Percentiles rank a stretch among this genome's conserved stretches.
Evolutionary conservation across 2,329 filamentous ascomycete genomes (phyloP).

Genomic region (Penicillium polonicum): DNA sequence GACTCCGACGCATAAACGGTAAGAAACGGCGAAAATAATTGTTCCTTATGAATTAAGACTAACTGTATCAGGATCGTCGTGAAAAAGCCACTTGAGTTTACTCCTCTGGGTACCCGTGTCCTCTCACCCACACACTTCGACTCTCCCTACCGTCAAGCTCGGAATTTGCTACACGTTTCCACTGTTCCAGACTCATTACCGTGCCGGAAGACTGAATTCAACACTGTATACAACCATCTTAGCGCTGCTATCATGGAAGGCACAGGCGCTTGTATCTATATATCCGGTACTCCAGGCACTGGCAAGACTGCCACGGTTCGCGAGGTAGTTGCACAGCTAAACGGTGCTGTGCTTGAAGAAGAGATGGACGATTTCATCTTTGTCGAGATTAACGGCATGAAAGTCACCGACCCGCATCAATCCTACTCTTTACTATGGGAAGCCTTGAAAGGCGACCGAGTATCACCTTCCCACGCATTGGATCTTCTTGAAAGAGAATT

Average conservation of each 20-base stretch:
- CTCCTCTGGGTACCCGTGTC: constrained; percentile 83
- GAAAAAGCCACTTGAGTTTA: constrained; percentile 92
- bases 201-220: constrained; percentile 89
- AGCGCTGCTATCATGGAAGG: constrained; percentile 93
- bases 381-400: constrained; percentile 99
- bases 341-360: constrained; percentile 81
- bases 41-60: constrained; percentile 19
- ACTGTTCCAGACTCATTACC: constrained; percentile 86
- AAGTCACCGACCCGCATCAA: constrained; percentile 96
- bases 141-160: constrained; percentile 85
- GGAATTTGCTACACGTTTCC: constrained; percentile 86
- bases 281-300: constrained; percentile 96
- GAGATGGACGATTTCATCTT: constrained; percentile 98
- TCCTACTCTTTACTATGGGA: constrained; percentile 96
- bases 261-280: constrained; percentile 95
- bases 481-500: constrained; percentile 92
- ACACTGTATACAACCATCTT: constrained; percentile 86
- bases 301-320: constrained; percentile 97
- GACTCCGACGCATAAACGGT: constrained; percentile 65
- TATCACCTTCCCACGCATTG: constrained; percentile 86
- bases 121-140: constrained; percentile 73
- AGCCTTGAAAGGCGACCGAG: constrained; percentile 86
- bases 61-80: constrained; percentile 56
- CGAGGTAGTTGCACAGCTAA: constrained; percentile 86
- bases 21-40: constrained; percentile 5